These are phyloP conservation scores for Cyclotella sp. DNA, from an alignment of 108 stramenopile genomes.

Conservation along the genomic window DNA sequence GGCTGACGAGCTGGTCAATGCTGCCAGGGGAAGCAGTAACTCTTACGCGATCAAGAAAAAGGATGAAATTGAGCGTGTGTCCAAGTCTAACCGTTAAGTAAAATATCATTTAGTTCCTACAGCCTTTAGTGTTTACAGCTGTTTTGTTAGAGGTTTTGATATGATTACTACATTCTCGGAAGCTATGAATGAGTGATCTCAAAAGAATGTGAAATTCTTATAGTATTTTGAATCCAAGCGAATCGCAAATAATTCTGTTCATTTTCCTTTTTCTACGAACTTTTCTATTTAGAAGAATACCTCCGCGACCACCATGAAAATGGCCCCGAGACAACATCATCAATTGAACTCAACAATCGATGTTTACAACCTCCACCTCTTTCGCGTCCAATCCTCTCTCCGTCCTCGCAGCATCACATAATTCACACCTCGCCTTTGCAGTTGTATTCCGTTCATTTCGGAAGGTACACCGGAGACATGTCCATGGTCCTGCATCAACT, in stretches of 20 bases:
- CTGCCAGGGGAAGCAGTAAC: conserved; percentile 99
- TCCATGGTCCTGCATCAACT: conserved; percentile 25
- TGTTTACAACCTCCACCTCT: conserved; percentile 20
- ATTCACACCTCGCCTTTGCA: conserved; percentile 25
- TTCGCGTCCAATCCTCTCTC: background rate
- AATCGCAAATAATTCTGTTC: too few species aligned
- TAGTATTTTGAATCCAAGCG: too few species aligned
- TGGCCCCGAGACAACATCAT: too few species aligned
- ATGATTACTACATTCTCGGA: too few species aligned
- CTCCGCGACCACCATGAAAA: too few species aligned
- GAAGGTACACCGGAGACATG: conserved; percentile 24
- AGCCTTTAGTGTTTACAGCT: background rate
- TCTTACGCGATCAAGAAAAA: conserved; percentile 99
- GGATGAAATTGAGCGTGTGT: conserved; percentile 99
- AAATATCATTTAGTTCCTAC: background rate
- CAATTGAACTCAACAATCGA: conserved; percentile 26
- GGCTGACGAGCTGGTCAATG: conserved; percentile 99
- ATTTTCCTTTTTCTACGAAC: too few species aligned
- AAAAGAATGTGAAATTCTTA: too few species aligned
- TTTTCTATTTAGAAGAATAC: too few species aligned
- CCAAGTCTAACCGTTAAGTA: conserved; percentile 99
- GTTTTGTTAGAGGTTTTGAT: too few species aligned
- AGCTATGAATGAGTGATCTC: too few species aligned
- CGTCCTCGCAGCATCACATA: conserved; percentile 28
- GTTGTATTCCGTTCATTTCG: conserved; percentile 21